Evolutionary conservation across 306 rosid genomes (phyloP).

Genomic region (Geum urbanum): DNA sequence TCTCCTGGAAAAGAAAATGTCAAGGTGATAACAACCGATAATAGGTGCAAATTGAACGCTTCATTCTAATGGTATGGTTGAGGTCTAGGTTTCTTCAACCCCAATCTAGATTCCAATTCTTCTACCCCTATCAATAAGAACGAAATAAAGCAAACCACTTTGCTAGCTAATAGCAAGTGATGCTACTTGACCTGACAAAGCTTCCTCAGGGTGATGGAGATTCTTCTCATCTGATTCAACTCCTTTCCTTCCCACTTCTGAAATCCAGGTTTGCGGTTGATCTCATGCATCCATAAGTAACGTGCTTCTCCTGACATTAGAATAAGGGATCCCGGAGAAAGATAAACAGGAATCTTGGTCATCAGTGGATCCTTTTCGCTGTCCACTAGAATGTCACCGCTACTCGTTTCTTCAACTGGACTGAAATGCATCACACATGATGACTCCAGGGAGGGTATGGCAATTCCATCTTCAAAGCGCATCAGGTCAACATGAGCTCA

Average conservation of each 20-base stretch:
- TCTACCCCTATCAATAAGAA: neutral
- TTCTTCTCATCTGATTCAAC: slow-evolving; percentile 52
- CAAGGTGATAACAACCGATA: too few species aligned
- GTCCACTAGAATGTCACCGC: neutral
- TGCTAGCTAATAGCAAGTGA: neutral
- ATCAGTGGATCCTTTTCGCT: slow-evolving; percentile 4
- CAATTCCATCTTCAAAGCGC: slow-evolving; percentile 91
- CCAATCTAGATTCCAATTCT: too few species aligned
- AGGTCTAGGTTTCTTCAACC: slow-evolving; percentile 1
- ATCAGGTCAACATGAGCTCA: slow-evolving; percentile 77
- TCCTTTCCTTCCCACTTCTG: slow-evolving; percentile 65
- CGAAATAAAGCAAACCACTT: neutral
- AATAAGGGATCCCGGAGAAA: slow-evolving; percentile 67
- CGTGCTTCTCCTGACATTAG: slow-evolving; percentile 83
- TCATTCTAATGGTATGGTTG: slow-evolving; percentile 35
- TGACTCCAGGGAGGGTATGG: slow-evolving; percentile 74
- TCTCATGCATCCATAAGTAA: slow-evolving; percentile 79
- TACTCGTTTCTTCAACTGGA: slow-evolving; percentile 24
- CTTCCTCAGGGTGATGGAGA: slow-evolving; percentile 80
- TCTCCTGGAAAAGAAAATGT: too few species aligned
- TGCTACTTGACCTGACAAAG: slow-evolving; percentile 43
- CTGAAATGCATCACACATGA: slow-evolving; percentile 84
- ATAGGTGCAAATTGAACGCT: too few species aligned
- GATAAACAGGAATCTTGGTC: slow-evolving; percentile 48
- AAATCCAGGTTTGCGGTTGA: slow-evolving; percentile 67